Base-by-base conservation (phyloP, 164 flowering plant species). In the Aristolochia fimbriata region DNA sequence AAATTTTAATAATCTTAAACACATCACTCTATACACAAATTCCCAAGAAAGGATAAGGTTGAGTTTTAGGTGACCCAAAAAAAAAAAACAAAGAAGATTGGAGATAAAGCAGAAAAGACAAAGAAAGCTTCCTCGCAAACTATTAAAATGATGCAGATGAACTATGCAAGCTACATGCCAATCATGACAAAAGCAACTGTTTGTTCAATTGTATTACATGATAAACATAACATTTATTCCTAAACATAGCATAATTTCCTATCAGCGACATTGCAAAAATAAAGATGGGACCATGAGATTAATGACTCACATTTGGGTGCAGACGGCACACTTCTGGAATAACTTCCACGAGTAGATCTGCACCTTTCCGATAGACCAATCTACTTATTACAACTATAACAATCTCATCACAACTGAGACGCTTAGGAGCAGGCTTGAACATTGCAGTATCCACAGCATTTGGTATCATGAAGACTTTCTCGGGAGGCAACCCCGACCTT, bases 361-460 rank as follows among this genome's bases (percentile, higher is more conserved):
- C 91, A 60, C 99, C 99, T 66, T 91, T 94, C 31, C 96, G 80
- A 55, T 94, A 94, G 66, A 94, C 97, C 76, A 88, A 74, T 73
- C 99, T 81, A 74, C 96, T 94, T 54, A 94, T 82, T 64, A 94
- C 99, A 62, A 94, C 91, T 50, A 90, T 91, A 68, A 91, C 66
- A 65, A 88, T 83, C 62, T 83, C 89, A 53, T 76, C 59, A 46
- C 60, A 33, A 51, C 74, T 67, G 50, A 77, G 84, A 53, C 84
- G 62, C 64, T 77, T 76, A 46, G 78, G 65, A 25, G 96, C 93
- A 74, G 99, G 99, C 70, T 74, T 83, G 62, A 91, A 94, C 94
- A 94, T 86, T 31, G 93, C 89, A 8, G 96, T 86, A 79, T 94
- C 97, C 70, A 93, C 96, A 59, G 97, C 96, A 83, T 91, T 91